phyloP scores from a whole-genome alignment of 1,139 yeast genomes.

The Lodderomyces parapsilosis region DNA sequence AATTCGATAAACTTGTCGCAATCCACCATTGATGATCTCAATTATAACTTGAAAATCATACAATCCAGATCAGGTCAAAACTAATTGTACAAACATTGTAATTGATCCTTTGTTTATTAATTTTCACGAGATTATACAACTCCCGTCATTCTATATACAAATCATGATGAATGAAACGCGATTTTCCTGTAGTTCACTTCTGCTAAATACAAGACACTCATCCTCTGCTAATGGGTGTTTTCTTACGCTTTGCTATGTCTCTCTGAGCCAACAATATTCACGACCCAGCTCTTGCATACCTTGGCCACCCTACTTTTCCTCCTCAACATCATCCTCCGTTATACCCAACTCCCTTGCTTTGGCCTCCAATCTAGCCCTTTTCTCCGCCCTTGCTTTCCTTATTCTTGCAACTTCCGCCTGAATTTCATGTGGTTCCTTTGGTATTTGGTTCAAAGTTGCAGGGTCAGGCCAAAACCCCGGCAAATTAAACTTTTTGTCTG shows the following conservation, averaged over 20 bases:
- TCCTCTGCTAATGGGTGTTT: too few species aligned
- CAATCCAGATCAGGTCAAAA: conserved; percentile 14
- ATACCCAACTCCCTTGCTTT: conserved; percentile 69
- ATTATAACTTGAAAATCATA: conserved; percentile 20
- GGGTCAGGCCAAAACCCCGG: conserved; percentile 99
- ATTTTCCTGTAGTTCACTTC: neutral
- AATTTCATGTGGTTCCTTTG: conserved; percentile 90
- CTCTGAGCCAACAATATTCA: too few species aligned
- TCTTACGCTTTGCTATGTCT: too few species aligned
- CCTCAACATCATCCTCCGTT: conserved; percentile 27
- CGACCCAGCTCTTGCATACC: too few species aligned
- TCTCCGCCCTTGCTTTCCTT: conserved; percentile 70
- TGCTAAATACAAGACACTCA: neutral
- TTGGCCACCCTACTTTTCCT: conserved; percentile 2
- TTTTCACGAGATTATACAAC: neutral
- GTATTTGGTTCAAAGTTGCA: conserved; percentile 81
- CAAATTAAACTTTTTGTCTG: conserved; percentile 83
- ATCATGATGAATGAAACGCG: neutral
- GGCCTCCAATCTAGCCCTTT: conserved; percentile 71
- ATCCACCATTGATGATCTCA: conserved; percentile 29
- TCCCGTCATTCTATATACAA: neutral
- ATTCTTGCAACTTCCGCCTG: conserved; percentile 89
- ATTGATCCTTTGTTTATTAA: neutral
- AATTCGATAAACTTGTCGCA: conserved; percentile 23
- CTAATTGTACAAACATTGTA: neutral